Evolutionary conservation across 805 yeast genomes (phyloP), one percentile per base, ranked within the genome.

Genomic region (Debaryomyces hansenii): DNA sequence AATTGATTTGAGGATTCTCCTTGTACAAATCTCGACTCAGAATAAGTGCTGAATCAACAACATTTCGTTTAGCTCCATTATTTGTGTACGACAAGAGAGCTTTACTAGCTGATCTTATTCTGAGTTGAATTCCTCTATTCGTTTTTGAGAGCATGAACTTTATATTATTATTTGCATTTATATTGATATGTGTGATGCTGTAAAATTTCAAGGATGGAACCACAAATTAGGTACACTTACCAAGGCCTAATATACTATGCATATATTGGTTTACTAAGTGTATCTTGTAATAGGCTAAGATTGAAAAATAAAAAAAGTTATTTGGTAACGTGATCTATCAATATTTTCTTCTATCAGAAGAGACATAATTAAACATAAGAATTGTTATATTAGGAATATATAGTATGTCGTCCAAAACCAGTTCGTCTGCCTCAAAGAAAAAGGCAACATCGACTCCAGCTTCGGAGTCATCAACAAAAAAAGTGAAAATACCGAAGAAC

Each of bases 401-500:
- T 38, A 20, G 15, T 5, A 54, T 60, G 67, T 55, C 63, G 5
- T 56, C 67, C 3, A 59, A 58, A 42, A 20, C 53, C 9, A 38
- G 54, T 1, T 29, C 37, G 10, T 40, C 63, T 15, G 27, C 42
- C 6, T 62, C 57, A 50, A 63, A 64, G 54, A 63, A 60, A 49
- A 34, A 58, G 5, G 15, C 57, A n/a, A 38, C 63, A 6, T 54
- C 64, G 1, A 45, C 27, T 4, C 18, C 59, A 3, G 45, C 58
- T 1, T 52, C 53, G 2, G 50, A 57, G 1, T 49, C 52, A 1
- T 50, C 63, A 4, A 51, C 56, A 9, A 72, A 69, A 57, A 67
- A 65, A 51, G 37, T 69, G 34, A 75, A 74, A 48, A 28, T 69
- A 1, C 80, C 79, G 2, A 72, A 69, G 52, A 41, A 58, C 6